Conservation (phyloP, 1,139 yeast genomes). For the Geotrichum aggregatum region DNA sequence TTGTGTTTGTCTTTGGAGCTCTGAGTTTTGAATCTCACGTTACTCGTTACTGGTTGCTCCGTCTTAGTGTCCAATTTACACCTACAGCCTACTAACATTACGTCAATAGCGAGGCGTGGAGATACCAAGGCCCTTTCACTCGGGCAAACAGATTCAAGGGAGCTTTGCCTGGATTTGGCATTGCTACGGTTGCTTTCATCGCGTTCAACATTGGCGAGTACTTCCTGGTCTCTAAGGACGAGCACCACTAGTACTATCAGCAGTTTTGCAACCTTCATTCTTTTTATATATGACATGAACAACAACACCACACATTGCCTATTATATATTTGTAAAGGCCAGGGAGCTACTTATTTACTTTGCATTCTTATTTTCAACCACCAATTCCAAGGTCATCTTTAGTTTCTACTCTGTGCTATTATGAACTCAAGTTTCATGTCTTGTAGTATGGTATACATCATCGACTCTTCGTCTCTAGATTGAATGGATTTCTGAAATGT, state of each 20-base stretch:
- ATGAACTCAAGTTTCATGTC: too few relatives aligned
- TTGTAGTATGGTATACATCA: too few relatives aligned
- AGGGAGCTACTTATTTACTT: too few relatives aligned
- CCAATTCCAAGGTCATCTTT: too few relatives aligned
- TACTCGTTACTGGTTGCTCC: neutral
- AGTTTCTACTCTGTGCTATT: too few relatives aligned
- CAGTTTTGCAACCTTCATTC: neutral
- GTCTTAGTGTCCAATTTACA: neutral
- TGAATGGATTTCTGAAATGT: too few relatives aligned
- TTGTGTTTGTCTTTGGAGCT: neutral
- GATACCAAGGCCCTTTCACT: constrained; percentile 78
- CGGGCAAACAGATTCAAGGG: constrained; percentile 65
- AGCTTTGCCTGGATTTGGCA: constrained; percentile 80
- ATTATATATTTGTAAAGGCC: too few relatives aligned
- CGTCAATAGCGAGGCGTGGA: constrained; percentile 75
- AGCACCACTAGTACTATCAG: constrained; percentile 4
- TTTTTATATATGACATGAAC: neutral
- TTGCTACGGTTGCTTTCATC: constrained; percentile 73
- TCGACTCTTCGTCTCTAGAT: too few relatives aligned
- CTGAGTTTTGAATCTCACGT: too few relatives aligned
- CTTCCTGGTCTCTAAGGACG: constrained; percentile 33
- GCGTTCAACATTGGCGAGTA: constrained; percentile 60
- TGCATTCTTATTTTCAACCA: too few relatives aligned
- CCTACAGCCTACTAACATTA: constrained; percentile 8
- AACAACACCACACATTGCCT: too few relatives aligned